Base-by-base conservation (phyloP, 2,329 filamentous ascomycete genomes). In the Huntiella abstrusa region DNA sequence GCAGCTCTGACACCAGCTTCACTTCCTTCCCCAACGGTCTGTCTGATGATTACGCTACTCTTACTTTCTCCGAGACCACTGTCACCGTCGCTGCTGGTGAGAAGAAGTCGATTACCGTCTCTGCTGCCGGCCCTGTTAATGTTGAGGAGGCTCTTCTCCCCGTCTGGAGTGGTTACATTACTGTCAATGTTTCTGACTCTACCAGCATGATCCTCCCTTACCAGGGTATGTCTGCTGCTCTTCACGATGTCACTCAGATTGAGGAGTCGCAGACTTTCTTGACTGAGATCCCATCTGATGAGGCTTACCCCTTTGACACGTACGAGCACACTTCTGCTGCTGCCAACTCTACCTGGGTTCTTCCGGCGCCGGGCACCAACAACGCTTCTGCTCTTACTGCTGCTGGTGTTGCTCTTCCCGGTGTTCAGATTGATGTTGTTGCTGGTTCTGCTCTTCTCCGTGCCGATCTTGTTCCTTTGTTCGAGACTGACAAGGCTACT, bases 11-110 rank as follows among this genome's bases (percentile, higher is more conserved):
- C 22, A 61, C 61, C 37, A 59, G 58, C 40, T 63, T 68, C 0
- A 56, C 57, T 8, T 12, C 46, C 0, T 73, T 71, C 53, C 69
- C 70, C 19, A 68, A 66, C 28, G 60, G 67, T 6, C 55, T 66
- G 4, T 55, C 60, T 1, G 53, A 56, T n/a, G 56, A 59, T 19
- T 61, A 61, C 37, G 70, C 69, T 7, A 60, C 59, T 1, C 52
- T 73, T 28, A 54, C 55, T 37, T 63, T 73, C 45, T 63, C 58
- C 52, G 54, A 60, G 43, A 56, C 61, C 52, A 59, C 62, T 16
- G 58, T 75, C 43, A 68, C 63, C 0, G 66, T 57, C 44, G 35
- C 39, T 3, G 45, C 51, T 3, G 51, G 43, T 6, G 39, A 45
- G 13, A 51, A 55, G 10, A 53, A 60, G 19, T 54, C 52, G 2